Percentiles rank a stretch among this genome's conserved stretches.
Evolutionary conservation across 805 yeast species (phyloP).

Genomic region (Yamadazyma paraphyllophila): DNA sequence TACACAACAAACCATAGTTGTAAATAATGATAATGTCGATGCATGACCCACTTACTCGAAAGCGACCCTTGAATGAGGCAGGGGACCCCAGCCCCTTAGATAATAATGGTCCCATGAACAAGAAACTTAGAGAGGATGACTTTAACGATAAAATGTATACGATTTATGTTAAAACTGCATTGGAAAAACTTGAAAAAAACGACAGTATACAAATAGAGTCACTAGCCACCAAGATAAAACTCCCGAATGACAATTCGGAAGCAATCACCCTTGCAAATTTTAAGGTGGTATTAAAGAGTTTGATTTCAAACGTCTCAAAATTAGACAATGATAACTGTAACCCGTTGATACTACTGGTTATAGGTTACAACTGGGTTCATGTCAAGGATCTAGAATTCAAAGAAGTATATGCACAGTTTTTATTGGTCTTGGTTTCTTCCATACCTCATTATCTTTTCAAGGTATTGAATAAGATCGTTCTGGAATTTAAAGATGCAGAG

Average conservation of each 20-base stretch:
- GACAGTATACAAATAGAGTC: constrained; percentile 58
- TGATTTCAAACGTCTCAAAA: constrained; percentile 64
- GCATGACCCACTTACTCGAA: constrained; percentile 36
- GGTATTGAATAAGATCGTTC: constrained; percentile 66
- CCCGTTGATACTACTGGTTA: constrained; percentile 57
- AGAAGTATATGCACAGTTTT: constrained; percentile 59
- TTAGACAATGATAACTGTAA: constrained; percentile 58
- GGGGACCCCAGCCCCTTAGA: constrained; percentile 9
- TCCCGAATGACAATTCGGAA: constrained; percentile 53
- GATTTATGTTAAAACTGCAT: constrained; percentile 59
- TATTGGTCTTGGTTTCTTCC: constrained; percentile 76
- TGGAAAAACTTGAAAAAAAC: constrained; percentile 59
- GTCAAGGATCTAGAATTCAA: constrained; percentile 14
- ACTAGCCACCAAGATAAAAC: constrained; percentile 56
- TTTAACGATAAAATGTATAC: constrained; percentile 41
- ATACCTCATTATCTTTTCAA: constrained; percentile 89
- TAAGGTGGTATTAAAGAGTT: constrained; percentile 50
- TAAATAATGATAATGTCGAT: constrained; percentile 35
- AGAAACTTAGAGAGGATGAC: constrained; percentile 6
- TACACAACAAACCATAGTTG: no score
- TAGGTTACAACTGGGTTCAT: constrained; percentile 65
- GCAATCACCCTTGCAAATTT: constrained; percentile 54
- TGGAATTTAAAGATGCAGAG: constrained; percentile 47
- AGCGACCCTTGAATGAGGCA: constrained; percentile 19
- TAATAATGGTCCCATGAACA: constrained; percentile 6